Conservation (phyloP, 768 basidiomycete genomes). For the Chalciporus chontae region DNA sequence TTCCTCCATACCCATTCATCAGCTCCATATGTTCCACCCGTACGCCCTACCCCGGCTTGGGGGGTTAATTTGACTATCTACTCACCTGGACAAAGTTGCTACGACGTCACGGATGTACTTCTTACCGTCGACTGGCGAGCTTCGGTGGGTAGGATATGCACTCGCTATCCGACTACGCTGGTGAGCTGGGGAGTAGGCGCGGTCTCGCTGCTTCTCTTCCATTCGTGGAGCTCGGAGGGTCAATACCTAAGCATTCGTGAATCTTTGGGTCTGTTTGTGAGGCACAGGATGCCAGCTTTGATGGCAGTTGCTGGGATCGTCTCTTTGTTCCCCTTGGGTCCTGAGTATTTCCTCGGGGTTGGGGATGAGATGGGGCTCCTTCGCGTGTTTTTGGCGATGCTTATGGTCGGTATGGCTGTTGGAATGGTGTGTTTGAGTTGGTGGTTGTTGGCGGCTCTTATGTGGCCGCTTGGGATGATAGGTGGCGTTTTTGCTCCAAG, state of each 20-base stretch:
- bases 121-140: slow-evolving; percentile 69
- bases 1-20: slow-evolving; percentile 63
- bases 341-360: slow-evolving; percentile 57
- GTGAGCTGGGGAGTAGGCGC: slow-evolving; percentile 74
- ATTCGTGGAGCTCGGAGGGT: slow-evolving; percentile 41
- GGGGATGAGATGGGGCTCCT: slow-evolving; percentile 42
- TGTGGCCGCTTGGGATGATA: slow-evolving; percentile 41
- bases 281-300: slow-evolving; percentile 38
- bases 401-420: slow-evolving; percentile 55
- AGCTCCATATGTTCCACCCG: slow-evolving; percentile 56
- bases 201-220: slow-evolving; percentile 54
- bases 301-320: slow-evolving; percentile 41
- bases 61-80: slow-evolving; percentile 59
- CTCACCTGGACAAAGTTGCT: slow-evolving; percentile 52
- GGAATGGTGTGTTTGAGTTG: slow-evolving; percentile 64
- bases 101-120: slow-evolving; percentile 32
- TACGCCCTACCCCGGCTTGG: slow-evolving; percentile 11
- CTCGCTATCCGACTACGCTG: slow-evolving; percentile 71
- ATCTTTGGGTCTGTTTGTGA: slow-evolving; percentile 46
- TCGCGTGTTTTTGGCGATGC: slow-evolving; percentile 46
- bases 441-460: slow-evolving; percentile 46
- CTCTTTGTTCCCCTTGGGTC: slow-evolving; percentile 56
- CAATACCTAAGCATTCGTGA: slow-evolving; percentile 43
- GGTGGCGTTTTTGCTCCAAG: slow-evolving; percentile 6
- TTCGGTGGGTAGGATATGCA: slow-evolving; percentile 65